A percentile compares a stretch with the other conserved stretches of the same genome.
Evolutionary conservation across 192 early-diverging fungal species (phyloP).

Genomic region (Helicostylum pulchrum): DNA sequence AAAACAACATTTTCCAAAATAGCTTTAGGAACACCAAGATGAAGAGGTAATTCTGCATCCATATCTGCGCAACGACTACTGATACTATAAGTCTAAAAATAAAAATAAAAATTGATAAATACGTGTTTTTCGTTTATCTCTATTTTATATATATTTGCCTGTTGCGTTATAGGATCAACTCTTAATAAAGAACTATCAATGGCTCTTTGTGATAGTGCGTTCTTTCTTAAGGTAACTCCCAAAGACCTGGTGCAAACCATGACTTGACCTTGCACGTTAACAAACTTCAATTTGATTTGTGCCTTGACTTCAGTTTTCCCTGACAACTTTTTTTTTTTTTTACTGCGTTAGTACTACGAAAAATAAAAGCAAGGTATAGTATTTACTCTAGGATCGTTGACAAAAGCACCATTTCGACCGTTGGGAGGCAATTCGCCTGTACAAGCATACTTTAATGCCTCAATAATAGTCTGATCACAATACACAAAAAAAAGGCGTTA

Average conservation of each 20-base stretch:
- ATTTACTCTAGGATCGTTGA: constrained; percentile 87
- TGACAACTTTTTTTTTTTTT: constrained; percentile 3
- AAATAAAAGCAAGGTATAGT: neutral
- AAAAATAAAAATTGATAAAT: constrained; percentile 13
- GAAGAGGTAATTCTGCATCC: constrained; percentile 77
- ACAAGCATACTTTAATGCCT: constrained; percentile 92
- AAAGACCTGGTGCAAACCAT: constrained; percentile 79
- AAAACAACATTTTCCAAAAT: constrained; percentile 98
- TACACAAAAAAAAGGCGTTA: neutral
- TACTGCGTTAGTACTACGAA: neutral
- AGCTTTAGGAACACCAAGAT: constrained; percentile 86
- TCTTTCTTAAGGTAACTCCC: constrained; percentile 66
- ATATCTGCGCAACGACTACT: constrained; percentile 82
- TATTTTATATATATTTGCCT: constrained; percentile 26
- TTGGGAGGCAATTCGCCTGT: constrained; percentile 91
- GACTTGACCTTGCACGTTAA: constrained; percentile 66
- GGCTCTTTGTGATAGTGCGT: constrained; percentile 60
- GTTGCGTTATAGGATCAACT: constrained; percentile 51
- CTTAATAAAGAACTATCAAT: constrained; percentile 73
- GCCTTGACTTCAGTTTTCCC: constrained; percentile 82
- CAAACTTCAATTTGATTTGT: constrained; percentile 86
- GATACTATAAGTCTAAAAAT: constrained; percentile 52
- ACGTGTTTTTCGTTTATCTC: constrained; percentile 4
- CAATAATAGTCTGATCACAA: constrained; percentile 78
- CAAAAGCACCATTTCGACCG: constrained; percentile 83